phyloP scores from a whole-genome alignment of 129 eudicot genomes.

The Oenanthe sinensis region DNA sequence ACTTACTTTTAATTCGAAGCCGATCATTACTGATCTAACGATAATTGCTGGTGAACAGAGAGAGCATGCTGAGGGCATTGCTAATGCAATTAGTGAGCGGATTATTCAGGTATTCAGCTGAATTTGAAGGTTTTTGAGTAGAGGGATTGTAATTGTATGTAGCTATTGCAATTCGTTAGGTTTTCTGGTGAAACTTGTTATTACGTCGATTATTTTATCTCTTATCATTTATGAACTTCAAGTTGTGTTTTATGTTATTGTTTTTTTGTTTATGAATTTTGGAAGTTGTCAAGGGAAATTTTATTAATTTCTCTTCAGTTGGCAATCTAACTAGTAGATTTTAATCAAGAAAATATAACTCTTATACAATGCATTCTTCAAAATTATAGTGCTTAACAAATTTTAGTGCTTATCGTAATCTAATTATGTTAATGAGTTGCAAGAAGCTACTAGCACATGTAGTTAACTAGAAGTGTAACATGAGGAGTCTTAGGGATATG shows the following conservation, averaged over 20 bases:
- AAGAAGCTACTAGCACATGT: neutral
- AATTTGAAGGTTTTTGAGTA: slow-evolving; percentile 1
- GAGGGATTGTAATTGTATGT: neutral
- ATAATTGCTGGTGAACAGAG: slow-evolving; percentile 87
- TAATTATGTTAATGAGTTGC: neutral
- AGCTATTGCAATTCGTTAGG: neutral
- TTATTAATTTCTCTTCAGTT: neutral
- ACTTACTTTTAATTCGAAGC: slow-evolving; percentile 76
- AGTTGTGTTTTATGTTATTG: neutral
- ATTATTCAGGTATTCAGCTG: slow-evolving; percentile 57
- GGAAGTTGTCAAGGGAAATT: neutral
- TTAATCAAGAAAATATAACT: neutral
- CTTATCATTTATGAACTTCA: neutral
- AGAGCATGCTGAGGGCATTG: slow-evolving; percentile 63
- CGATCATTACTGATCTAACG: slow-evolving; percentile 86
- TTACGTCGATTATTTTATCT: neutral
- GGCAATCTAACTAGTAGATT: neutral
- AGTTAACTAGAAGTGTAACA: neutral
- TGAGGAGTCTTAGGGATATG: neutral
- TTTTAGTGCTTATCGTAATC: neutral
- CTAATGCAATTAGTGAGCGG: slow-evolving; percentile 69
- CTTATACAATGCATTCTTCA: neutral
- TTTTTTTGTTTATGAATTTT: neutral
- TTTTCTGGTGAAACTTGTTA: neutral
- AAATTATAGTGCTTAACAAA: neutral